Conservation (phyloP, 2,329 filamentous ascomycete species). For the Aphanocladium album region DNA sequence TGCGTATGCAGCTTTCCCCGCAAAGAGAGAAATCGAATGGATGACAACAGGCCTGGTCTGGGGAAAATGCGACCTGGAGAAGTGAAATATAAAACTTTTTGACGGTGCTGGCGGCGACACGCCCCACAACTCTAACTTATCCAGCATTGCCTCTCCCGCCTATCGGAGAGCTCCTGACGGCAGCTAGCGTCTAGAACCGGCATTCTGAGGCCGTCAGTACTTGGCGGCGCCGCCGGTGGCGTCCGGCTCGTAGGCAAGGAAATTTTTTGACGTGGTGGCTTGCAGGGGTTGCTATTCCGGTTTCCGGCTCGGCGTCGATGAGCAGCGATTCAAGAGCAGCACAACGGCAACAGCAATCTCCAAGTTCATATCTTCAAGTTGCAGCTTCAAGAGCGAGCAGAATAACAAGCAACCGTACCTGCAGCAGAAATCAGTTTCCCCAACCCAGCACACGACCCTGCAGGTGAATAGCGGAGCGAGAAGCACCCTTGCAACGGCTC, state of each 20-base stretch:
- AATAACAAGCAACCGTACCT: background rate
- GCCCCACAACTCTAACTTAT: conserved; percentile 3
- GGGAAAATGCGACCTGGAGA: conserved; percentile 9
- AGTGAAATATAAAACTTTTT: conserved; percentile 8
- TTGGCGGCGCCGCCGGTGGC: conserved; percentile 7
- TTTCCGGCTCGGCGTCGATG: background rate
- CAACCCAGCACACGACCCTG: background rate
- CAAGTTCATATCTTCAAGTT: background rate
- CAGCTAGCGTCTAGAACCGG: conserved; percentile 13
- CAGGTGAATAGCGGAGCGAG: background rate
- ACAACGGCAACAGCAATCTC: background rate
- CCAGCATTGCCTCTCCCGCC: background rate
- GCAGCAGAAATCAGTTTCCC: background rate
- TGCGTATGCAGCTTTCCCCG: conserved; percentile 1
- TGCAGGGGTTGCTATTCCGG: background rate
- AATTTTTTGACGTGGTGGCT: conserved; percentile 9
- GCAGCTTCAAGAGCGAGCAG: background rate
- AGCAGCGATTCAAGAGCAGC: background rate
- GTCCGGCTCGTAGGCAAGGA: background rate
- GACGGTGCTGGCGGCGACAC: background rate
- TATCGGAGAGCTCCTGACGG: conserved; percentile 9
- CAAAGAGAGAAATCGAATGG: conserved; percentile 4
- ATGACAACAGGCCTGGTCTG: conserved; percentile 9
- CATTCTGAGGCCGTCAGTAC: background rate
- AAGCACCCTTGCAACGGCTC: background rate